Percentiles rank a stretch among this genome's conserved stretches.
Conservation (phyloP, 208 protist species). For the Blastocrithidia nonstop region DNA sequence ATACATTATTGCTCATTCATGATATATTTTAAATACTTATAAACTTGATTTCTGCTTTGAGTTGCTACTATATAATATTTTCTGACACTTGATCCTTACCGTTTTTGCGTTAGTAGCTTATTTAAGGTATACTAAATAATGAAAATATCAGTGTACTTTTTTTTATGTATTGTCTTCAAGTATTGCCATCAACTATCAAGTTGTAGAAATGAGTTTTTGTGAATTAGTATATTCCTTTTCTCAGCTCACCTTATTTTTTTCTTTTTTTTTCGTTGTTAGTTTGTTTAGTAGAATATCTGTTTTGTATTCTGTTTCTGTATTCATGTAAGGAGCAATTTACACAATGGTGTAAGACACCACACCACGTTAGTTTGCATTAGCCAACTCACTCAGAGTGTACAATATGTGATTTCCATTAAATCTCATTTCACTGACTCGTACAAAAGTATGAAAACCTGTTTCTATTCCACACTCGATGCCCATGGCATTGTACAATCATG, state of each 20-base stretch:
- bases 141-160: not conserved
- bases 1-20: no score
- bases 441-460: conserved; percentile 10
- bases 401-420: conserved; percentile 48
- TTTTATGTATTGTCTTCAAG: not conserved
- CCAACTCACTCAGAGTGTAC: conserved; percentile 8
- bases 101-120: conserved; percentile 1
- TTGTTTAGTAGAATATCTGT: not conserved
- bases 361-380: conserved; percentile 17
- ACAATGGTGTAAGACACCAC: no score
- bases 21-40: not conserved
- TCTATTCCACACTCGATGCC: conserved; percentile 14
- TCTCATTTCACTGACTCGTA: conserved; percentile 6
- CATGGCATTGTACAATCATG: conserved; percentile 18
- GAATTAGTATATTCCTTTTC: no score
- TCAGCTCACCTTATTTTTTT: not conserved
- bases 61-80: not conserved
- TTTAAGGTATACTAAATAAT: not conserved
- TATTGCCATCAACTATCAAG: not conserved
- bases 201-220: no score
- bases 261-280: not conserved
- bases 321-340: not conserved
- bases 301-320: not conserved
- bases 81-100: not conserved
- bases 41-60: not conserved